Evolutionary conservation across 2,329 filamentous ascomycete species (phyloP).

Genomic region (Laburnicola sp.): DNA sequence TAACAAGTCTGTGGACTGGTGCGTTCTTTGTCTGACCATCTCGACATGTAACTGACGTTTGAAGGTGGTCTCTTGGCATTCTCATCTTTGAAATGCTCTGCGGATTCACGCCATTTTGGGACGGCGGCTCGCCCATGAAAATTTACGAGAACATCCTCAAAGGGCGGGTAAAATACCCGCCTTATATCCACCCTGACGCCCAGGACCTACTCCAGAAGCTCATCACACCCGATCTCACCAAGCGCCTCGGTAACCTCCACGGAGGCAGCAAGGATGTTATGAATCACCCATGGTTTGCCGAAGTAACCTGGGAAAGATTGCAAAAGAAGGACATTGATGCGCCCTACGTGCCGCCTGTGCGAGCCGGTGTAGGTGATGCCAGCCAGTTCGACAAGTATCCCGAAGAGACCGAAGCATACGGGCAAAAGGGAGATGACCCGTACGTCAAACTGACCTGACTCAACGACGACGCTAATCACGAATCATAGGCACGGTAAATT

Average conservation of each 20-base stretch:
- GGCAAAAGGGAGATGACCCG: conserved; percentile 77
- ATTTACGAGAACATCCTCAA: conserved; percentile 99
- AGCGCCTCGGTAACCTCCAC: conserved; percentile 91
- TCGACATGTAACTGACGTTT: conserved; percentile 11
- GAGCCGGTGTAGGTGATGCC: conserved; percentile 89
- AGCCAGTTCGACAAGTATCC: conserved; percentile 98
- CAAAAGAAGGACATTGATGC: conserved; percentile 97
- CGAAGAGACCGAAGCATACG: conserved; percentile 93
- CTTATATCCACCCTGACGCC: conserved; percentile 91
- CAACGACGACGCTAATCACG: conserved; percentile 1
- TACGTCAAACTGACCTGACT: conserved; percentile 57
- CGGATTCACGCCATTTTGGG: conserved; percentile 98
- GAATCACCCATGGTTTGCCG: conserved; percentile 92
- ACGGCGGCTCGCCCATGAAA: conserved; percentile 95
- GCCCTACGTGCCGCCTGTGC: conserved; percentile 93
- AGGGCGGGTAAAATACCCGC: conserved; percentile 93
- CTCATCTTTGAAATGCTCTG: conserved; percentile 99
- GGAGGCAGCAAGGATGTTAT: conserved; percentile 91
- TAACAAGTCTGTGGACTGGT: conserved; percentile 99
- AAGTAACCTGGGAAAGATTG: conserved; percentile 96
- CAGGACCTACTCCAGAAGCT: conserved; percentile 89
- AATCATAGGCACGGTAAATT: conserved; percentile 24
- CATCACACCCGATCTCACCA: conserved; percentile 93
- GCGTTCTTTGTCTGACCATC: conserved; percentile 46
- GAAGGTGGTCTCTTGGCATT: conserved; percentile 96